Percentiles rank a stretch among this genome's conserved stretches.
phyloP scores from a whole-genome alignment of 129 eudicot species.

The Arctium minus region DNA sequence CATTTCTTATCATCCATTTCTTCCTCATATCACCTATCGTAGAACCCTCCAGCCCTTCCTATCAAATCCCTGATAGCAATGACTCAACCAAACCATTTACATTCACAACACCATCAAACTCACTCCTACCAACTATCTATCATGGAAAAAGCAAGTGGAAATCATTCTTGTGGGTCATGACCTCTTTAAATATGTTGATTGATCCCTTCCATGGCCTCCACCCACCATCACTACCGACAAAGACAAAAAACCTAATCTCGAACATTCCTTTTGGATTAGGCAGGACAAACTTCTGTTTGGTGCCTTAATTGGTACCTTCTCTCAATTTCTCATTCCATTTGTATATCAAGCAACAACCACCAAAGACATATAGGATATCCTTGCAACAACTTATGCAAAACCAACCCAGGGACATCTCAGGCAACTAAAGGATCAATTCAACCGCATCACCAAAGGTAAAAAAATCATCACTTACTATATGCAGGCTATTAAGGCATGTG shows the following conservation, averaged over 20 bases:
- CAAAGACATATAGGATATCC: neutral
- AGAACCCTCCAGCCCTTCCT: too few species aligned
- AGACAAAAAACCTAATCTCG: neutral
- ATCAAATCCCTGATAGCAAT: too few species aligned
- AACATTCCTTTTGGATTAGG: neutral
- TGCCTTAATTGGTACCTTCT: slow-evolving; percentile 1
- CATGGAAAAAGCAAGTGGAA: too few species aligned
- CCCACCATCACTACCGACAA: neutral
- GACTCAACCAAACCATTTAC: too few species aligned
- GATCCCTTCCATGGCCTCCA: too few species aligned
- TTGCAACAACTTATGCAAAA: slow-evolving; percentile 1
- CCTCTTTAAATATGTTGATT: too few species aligned
- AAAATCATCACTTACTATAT: neutral
- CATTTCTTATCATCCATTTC: too few species aligned
- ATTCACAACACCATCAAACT: too few species aligned
- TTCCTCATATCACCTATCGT: too few species aligned
- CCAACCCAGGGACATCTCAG: neutral
- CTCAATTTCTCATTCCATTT: neutral
- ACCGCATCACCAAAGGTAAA: neutral
- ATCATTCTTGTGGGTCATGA: too few species aligned
- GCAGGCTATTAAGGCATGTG: neutral
- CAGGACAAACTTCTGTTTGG: slow-evolving; percentile 11
- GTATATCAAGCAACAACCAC: neutral
- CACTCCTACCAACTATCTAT: too few species aligned
- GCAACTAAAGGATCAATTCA: neutral